Evolutionary conservation across 257 asterid species (phyloP).

Genomic region (Solanum bulbocastanum): DNA sequence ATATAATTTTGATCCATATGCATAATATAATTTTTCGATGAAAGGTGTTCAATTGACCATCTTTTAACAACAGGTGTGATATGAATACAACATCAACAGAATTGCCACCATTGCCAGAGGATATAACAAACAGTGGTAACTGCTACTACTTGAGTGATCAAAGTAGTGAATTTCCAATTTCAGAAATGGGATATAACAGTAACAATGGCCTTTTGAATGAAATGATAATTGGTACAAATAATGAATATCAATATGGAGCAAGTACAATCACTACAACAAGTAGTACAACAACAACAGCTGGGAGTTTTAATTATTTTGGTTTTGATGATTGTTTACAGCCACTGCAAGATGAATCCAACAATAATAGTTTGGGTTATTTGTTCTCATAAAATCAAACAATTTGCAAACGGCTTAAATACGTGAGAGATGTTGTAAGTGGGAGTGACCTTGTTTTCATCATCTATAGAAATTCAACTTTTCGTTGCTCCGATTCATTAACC

Average conservation of each 20-base stretch:
- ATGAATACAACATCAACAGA: constrained; percentile 11
- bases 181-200: constrained; percentile 52
- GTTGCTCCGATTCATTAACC: neutral
- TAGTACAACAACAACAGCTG: neutral
- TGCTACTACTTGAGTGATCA: neutral
- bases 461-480: neutral
- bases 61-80: neutral
- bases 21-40: neutral
- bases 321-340: neutral
- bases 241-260: neutral
- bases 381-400: neutral
- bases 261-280: neutral
- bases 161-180: constrained; percentile 2
- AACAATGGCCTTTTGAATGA: neutral
- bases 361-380: neutral
- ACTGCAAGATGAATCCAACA: neutral
- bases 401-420: neutral
- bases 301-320: neutral
- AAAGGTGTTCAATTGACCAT: neutral
- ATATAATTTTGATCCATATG: neutral
- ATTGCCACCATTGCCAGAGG: constrained; percentile 89
- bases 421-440: neutral
- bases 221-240: neutral
- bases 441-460: neutral
- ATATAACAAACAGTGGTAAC: constrained; percentile 58